Percentiles rank a stretch among this genome's conserved stretches.
These are phyloP conservation scores for Mycothermus thermophilus DNA, from an alignment of 495 filamentous ascomycete species.

Conservation along the genomic window DNA sequence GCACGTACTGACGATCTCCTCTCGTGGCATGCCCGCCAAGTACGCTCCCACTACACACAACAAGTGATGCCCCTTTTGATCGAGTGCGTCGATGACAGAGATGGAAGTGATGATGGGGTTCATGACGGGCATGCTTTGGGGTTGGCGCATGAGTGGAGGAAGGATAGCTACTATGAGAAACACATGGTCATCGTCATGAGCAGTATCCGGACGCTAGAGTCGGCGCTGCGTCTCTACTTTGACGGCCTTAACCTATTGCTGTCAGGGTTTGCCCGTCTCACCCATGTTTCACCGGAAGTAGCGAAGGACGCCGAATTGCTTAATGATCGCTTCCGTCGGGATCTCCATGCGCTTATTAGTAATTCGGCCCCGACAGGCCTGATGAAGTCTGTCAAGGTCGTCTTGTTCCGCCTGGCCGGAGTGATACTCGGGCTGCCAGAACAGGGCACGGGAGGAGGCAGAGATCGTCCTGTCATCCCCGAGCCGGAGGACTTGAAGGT, in stretches of 20 bases:
- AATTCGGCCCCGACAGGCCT: constrained; percentile 47
- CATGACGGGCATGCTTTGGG: not conserved
- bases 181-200: constrained; percentile 30
- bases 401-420: constrained; percentile 39
- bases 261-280: constrained; percentile 20
- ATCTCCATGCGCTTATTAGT: constrained; percentile 51
- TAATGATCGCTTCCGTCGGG: constrained; percentile 39
- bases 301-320: constrained; percentile 21
- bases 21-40: constrained; percentile 39
- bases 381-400: constrained; percentile 35
- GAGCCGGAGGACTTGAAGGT: constrained; percentile 10
- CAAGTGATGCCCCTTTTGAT: constrained; percentile 36
- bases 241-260: constrained; percentile 33
- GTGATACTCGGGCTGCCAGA: constrained; percentile 42
- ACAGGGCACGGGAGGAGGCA: constrained; percentile 5
- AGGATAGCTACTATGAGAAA: constrained; percentile 16
- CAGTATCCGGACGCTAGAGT: constrained; percentile 36
- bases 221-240: constrained; percentile 35
- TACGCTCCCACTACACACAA: constrained; percentile 35
- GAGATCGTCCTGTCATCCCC: constrained; percentile 11
- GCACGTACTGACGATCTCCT: constrained; percentile 35
- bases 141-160: not conserved
- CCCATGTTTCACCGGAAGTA: constrained; percentile 4
- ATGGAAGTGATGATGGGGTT: constrained; percentile 4
- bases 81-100: constrained; percentile 18